phyloP scores from a whole-genome alignment of 257 asterid species.

The Penstemon davidsonii region DNA sequence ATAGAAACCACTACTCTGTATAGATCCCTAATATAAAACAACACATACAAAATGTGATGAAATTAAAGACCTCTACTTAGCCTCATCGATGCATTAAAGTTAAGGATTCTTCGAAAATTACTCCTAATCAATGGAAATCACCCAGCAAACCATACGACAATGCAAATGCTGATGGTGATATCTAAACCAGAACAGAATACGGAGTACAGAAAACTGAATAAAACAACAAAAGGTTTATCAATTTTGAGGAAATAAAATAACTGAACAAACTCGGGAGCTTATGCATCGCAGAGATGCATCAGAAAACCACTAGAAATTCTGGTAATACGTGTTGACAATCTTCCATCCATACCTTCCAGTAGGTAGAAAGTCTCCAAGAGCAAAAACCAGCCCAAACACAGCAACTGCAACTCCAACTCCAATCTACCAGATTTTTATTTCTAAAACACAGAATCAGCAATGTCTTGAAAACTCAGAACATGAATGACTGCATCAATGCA shows the following conservation, averaged over 20 bases:
- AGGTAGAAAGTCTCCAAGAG: constrained; percentile 95
- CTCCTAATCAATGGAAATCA: neutral
- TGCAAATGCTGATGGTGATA: constrained; percentile 11
- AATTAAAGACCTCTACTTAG: neutral
- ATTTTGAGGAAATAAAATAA: neutral
- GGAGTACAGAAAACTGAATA: neutral
- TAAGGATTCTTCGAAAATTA: neutral
- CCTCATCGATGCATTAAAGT: constrained; percentile 8
- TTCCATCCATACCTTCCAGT: constrained; percentile 60
- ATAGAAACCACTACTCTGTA: neutral
- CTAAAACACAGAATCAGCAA: constrained; percentile 39
- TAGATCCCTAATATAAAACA: constrained; percentile 16
- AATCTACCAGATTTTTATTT: constrained; percentile 51
- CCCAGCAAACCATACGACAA: constrained; percentile 8
- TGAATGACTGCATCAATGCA: constrained; percentile 15
- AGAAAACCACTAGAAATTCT: neutral
- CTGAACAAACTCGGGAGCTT: constrained; percentile 8
- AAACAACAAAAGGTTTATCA: neutral
- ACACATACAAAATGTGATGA: constrained; percentile 5
- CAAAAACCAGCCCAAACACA: constrained; percentile 79
- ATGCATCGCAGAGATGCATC: constrained; percentile 18
- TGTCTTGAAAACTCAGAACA: constrained; percentile 28
- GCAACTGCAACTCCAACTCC: constrained; percentile 83
- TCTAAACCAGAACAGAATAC: neutral
- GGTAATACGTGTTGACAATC: neutral